Evolutionary conservation across 208 protist genomes (phyloP).

Genomic region (Acanthamoeba lenticulata): DNA sequence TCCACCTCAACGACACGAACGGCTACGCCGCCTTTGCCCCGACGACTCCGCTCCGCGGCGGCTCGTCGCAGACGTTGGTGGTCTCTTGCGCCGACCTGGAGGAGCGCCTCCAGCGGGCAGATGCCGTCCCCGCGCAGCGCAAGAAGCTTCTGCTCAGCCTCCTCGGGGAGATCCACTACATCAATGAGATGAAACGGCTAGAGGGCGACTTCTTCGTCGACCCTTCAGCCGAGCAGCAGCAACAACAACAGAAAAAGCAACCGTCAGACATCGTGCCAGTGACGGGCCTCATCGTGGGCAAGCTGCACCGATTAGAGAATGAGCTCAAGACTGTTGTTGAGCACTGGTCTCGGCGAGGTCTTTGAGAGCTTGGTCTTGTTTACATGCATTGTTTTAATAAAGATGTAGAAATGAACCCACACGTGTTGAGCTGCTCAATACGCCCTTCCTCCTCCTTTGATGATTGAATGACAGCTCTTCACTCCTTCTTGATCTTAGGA

Average conservation of each 20-base stretch:
- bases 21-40: neutral
- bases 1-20: neutral
- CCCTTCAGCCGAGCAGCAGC: neutral
- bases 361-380: neutral
- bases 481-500: no score
- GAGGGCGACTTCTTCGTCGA: conserved; percentile 32
- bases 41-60: neutral
- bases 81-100: conserved; percentile 1
- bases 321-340: conserved; percentile 32
- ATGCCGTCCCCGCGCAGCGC: neutral
- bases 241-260: neutral
- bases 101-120: neutral
- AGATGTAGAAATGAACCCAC: no score
- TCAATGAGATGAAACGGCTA: conserved; percentile 33
- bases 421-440: neutral
- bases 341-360: neutral
- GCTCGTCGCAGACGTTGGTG: no score
- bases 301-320: conserved; percentile 55
- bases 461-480: no score
- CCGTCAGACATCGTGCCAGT: conserved; percentile 35
- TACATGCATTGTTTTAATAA: no score
- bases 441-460: no score
- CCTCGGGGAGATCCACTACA: conserved; percentile 38
- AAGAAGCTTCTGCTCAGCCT: neutral
- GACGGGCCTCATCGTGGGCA: conserved; percentile 44